Evolutionary conservation across 768 basidiomycete genomes (phyloP).

Genomic region (Amanita rimosa): DNA sequence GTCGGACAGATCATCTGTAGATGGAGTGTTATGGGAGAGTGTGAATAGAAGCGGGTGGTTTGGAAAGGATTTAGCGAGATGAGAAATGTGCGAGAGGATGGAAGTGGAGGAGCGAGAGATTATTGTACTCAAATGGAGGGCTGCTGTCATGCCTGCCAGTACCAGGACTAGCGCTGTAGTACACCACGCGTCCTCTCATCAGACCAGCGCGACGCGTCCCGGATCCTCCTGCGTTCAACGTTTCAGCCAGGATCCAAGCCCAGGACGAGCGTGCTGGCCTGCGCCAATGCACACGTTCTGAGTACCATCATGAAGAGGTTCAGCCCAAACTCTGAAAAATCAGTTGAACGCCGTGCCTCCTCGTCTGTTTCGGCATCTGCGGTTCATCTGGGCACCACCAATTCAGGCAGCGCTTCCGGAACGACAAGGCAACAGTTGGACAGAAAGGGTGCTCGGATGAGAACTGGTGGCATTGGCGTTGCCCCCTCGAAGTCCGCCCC

Average conservation of each 20-base stretch:
- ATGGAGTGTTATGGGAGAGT: slow-evolving; percentile 30
- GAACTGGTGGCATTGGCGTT: not conserved
- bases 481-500: not conserved
- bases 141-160: not conserved
- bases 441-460: not conserved
- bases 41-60: slow-evolving; percentile 37
- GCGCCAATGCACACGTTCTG: no score
- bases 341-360: not conserved
- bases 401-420: not conserved
- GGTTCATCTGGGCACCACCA: not conserved
- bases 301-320: not conserved
- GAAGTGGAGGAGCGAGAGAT: slow-evolving; percentile 24
- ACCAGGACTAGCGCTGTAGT: no score
- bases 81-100: slow-evolving; percentile 23
- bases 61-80: slow-evolving; percentile 18
- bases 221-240: no score
- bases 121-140: slow-evolving; percentile 28
- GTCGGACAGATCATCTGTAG: slow-evolving; percentile 24
- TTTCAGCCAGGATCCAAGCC: no score
- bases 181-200: no score
- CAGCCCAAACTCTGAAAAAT: not conserved
- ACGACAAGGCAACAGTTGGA: not conserved
- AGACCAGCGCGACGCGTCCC: no score
- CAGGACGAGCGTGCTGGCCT: no score
- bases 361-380: not conserved